Base-by-base conservation (phyloP, 257 asterid species). In the Perilla frutescens region DNA sequence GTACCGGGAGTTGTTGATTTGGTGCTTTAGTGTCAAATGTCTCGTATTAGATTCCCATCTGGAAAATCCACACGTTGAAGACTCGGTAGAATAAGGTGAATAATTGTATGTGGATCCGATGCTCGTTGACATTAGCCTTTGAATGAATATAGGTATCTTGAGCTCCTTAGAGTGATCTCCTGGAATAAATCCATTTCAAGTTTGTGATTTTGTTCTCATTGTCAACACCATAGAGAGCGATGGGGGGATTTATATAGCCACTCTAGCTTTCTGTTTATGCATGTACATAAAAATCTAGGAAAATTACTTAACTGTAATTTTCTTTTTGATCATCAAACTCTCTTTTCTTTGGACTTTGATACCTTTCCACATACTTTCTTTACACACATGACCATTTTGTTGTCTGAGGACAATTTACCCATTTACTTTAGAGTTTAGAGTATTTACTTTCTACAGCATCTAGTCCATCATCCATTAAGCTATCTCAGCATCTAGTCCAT, bases 181-280 rank as follows among this genome's bases (percentile, higher is more conserved):
- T 8, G 40, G 41, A 44, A 9, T 67, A 55, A 56, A 49, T 49
- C 50, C 51, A 9, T 15, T 8, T 11, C 12, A 55, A 69, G 45
- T 70, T 53, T 32, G 44, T 4, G 34, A 49, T 69, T 50, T 43
- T 4, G 14, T 60, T 48, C 54, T 66, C 44, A 31, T 15, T 34
- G 26, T 54, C 72, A 62, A 51, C 43, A 41, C 44, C 14, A 7
- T 71, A 54, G 57, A 44, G 61, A 56, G 49, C 12, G 29, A 64
- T 37, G 5, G 14, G 51, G 62, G 64, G 31, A 8, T 55, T 47
- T 60, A 39, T 44, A 44, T n/a, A 63, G 51, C 8, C 54, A 43
- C 61, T 31, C 50, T 59, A 20, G 14, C 58, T 66, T 53, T 58
- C 47, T 49, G 55, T 49, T 13, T 11, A 49, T 49, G 20, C 20